These are phyloP conservation scores for Pseudogymnoascus sp. DNA, from an alignment of 2,329 filamentous ascomycete species.

Conservation along the genomic window DNA sequence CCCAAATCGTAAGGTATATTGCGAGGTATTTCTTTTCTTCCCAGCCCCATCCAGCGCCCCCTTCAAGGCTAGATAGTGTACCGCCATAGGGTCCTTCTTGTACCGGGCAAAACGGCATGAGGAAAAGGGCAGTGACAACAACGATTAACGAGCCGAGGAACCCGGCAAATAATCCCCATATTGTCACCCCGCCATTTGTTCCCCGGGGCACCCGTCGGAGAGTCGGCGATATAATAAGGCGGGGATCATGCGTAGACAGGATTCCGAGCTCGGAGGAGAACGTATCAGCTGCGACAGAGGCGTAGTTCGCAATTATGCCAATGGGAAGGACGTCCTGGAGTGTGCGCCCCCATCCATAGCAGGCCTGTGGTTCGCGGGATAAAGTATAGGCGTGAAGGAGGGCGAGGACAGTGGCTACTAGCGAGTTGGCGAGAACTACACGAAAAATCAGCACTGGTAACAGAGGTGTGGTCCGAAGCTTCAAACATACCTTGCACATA, in stretches of 20 bases:
- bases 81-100: not conserved
- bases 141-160: constrained; percentile 62
- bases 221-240: constrained; percentile 73
- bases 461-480: not conserved
- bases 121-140: constrained; percentile 53
- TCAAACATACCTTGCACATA: constrained; percentile 60
- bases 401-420: constrained; percentile 60
- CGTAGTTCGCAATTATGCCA: constrained; percentile 74
- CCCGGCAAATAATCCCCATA: constrained; percentile 65
- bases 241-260: constrained; percentile 63
- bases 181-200: constrained; percentile 87
- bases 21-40: constrained; percentile 42
- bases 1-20: constrained; percentile 57
- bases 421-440: constrained; percentile 74
- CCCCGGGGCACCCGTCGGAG: constrained; percentile 76
- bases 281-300: constrained; percentile 84
- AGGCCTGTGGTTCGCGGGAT: constrained; percentile 27
- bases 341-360: constrained; percentile 54
- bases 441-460: constrained; percentile 12
- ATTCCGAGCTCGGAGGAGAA: constrained; percentile 95
- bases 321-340: constrained; percentile 41
- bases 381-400: constrained; percentile 55
- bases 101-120: constrained; percentile 57
- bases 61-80: constrained; percentile 25
- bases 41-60: constrained; percentile 44